Evolutionary conservation across 2,329 filamentous ascomycete genomes (phyloP).

Genomic region (Chlorencoelia australis): DNA sequence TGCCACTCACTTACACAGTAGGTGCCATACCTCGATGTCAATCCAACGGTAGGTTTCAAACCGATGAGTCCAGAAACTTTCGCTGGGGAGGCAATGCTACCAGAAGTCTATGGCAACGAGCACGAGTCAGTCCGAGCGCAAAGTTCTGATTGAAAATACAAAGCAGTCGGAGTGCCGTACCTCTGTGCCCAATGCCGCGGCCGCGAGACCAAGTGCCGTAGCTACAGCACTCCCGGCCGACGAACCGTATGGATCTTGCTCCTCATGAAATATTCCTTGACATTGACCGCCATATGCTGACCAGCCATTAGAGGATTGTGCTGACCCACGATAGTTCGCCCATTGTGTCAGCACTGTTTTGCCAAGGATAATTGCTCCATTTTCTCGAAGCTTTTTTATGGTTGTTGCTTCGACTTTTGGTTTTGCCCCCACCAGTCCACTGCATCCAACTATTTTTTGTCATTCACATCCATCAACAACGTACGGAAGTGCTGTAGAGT

Average conservation of each 20-base stretch:
- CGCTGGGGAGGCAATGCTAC: conserved; percentile 49
- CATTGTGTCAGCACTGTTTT: conserved; percentile 37
- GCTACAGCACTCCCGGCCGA: conserved; percentile 9
- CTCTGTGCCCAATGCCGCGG: conserved; percentile 42
- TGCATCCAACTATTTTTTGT: conserved; percentile 23
- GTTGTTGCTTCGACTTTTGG: conserved; percentile 44
- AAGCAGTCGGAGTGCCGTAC: conserved; percentile 27
- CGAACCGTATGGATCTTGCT: conserved; percentile 6
- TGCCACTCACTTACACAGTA: conserved; percentile 53
- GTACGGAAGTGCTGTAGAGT: not conserved
- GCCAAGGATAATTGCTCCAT: conserved; percentile 10
- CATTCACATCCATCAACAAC: no score
- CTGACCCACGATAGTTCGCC: conserved; percentile 42
- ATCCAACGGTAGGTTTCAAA: conserved; percentile 55
- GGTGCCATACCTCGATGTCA: conserved; percentile 50
- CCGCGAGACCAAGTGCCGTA: conserved; percentile 5
- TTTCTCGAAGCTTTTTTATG: conserved; percentile 4
- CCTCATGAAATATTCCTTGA: conserved; percentile 40
- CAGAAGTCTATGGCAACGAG: conserved; percentile 30
- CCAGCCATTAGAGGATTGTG: conserved; percentile 50
- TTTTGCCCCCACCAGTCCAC: conserved; percentile 39
- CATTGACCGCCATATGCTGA: conserved; percentile 52
- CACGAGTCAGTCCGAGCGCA: conserved; percentile 6
- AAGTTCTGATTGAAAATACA: no score
- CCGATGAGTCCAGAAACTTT: conserved; percentile 49